These are phyloP conservation scores for Rhodotorula glutinis DNA, from an alignment of 1,284 basidiomycete genomes.

Conservation along the genomic window DNA sequence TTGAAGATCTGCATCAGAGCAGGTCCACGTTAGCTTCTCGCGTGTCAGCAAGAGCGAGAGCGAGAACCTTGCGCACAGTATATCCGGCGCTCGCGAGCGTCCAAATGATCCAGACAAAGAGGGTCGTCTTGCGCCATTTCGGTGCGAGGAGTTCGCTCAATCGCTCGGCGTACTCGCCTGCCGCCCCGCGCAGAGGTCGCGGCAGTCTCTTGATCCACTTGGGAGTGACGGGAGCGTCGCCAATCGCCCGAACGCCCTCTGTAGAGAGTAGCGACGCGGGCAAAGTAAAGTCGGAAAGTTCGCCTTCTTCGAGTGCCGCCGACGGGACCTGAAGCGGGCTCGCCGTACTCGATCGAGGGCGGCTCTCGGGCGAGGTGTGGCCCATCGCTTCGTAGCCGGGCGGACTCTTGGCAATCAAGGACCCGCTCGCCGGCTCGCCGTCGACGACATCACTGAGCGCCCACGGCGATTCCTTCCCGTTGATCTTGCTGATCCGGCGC, in stretches of 20 bases:
- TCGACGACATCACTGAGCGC: constrained; percentile 70
- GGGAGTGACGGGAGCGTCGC: not conserved
- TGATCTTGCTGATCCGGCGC: constrained; percentile 76
- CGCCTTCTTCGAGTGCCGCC: constrained; percentile 11
- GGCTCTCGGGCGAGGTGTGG: constrained; percentile 3
- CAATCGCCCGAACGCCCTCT: too few species aligned
- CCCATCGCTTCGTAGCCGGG: not conserved
- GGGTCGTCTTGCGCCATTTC: constrained; percentile 76
- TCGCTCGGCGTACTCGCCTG: constrained; percentile 67
- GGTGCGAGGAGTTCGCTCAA: constrained; percentile 72
- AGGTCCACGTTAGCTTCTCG: rapidly evolving
- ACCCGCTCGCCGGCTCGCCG: constrained; percentile 15
- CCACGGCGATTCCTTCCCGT: constrained; percentile 67
- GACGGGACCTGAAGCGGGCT: not conserved
- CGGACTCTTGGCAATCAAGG: not conserved
- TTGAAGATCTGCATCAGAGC: constrained; percentile 74
- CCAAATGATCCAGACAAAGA: constrained; percentile 81
- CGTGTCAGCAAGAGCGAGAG: not conserved
- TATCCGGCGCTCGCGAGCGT: constrained; percentile 51
- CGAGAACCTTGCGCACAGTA: constrained; percentile 25
- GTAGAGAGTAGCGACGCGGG: not conserved
- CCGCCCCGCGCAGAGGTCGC: constrained; percentile 36
- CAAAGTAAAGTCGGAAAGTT: not conserved
- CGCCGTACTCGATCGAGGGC: not conserved
- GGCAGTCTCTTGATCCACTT: constrained; percentile 14